A percentile compares a stretch with the other conserved stretches of the same genome.
Conservation (phyloP, 768 basidiomycete genomes). For the Phlebiopsis gigantea region DNA sequence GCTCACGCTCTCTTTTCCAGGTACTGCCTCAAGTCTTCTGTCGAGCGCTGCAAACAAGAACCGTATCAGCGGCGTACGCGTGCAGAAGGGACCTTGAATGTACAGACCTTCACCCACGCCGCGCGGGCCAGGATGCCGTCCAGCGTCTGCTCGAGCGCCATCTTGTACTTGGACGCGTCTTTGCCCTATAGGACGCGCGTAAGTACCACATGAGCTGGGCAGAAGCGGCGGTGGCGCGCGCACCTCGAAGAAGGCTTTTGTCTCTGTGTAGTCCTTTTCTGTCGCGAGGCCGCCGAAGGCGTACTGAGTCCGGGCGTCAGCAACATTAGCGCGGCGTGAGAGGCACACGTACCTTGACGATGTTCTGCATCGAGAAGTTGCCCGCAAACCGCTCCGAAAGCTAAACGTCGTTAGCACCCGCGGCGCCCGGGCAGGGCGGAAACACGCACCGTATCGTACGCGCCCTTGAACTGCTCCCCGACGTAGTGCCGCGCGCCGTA, state of each 20-base stretch:
- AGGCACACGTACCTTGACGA: conserved; percentile 50
- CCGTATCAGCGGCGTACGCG: too few species aligned
- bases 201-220: conserved; percentile 9
- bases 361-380: conserved; percentile 50
- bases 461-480: conserved; percentile 34
- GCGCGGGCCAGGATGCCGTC: conserved; percentile 60
- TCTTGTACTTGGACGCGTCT: conserved; percentile 64
- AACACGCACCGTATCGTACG: conserved; percentile 33
- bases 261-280: conserved; percentile 56
- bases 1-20: conserved; percentile 31
- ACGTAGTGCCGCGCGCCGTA: conserved; percentile 30
- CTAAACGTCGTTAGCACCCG: conserved; percentile 29
- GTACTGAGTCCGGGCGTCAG: conserved; percentile 24
- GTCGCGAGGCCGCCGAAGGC: conserved; percentile 50
- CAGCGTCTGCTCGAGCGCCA: conserved; percentile 59
- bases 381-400: conserved; percentile 66
- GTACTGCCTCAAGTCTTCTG: conserved; percentile 52
- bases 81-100: too few species aligned
- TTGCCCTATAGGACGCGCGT: conserved; percentile 37
- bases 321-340: neutral
- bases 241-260: conserved; percentile 75
- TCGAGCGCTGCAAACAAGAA: conserved; percentile 43
- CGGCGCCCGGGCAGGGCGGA: too few species aligned
- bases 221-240: conserved; percentile 12
- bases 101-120: conserved; percentile 58